phyloP scores from a whole-genome alignment of 306 rosid species.

The Vigna mungo region DNA sequence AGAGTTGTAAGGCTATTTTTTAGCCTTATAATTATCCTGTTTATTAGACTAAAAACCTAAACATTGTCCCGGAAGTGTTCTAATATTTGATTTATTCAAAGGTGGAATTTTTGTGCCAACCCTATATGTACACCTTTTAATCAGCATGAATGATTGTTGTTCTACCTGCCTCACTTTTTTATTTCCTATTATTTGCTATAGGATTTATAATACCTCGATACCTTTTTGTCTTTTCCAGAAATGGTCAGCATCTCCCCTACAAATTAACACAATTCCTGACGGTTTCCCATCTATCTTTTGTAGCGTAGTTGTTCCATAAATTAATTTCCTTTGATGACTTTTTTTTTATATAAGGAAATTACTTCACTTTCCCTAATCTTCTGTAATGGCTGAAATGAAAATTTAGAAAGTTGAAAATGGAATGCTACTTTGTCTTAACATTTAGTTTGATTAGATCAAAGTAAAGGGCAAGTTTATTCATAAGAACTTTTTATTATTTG shows the following conservation, averaged over 20 bases:
- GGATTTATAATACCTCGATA: constrained; percentile 17
- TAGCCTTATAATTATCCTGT: neutral
- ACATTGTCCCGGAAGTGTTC: neutral
- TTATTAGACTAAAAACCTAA: constrained; percentile 22
- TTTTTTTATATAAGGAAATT: constrained; percentile 36
- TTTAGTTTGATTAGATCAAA: constrained; percentile 11
- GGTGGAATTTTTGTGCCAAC: neutral
- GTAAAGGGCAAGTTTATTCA: constrained; percentile 15
- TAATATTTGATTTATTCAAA: neutral
- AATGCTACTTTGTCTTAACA: neutral
- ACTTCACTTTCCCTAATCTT: constrained; percentile 2
- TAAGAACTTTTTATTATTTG: constrained; percentile 21
- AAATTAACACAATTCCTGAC: constrained; percentile 14
- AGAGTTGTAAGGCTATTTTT: neutral
- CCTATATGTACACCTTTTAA: constrained; percentile 1
- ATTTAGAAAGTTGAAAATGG: constrained; percentile 33
- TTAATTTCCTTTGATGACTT: constrained; percentile 6
- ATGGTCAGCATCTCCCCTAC: constrained; percentile 17
- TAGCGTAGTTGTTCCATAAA: constrained; percentile 35
- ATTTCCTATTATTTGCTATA: constrained; percentile 14
- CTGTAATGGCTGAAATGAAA: constrained; percentile 28
- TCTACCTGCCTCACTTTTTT: constrained; percentile 31
- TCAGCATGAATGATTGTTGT: constrained; percentile 33
- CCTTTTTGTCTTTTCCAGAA: constrained; percentile 23
- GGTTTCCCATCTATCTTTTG: constrained; percentile 31